Base-by-base conservation (phyloP, 2,329 filamentous ascomycete species). In the Sordariomycetes sp. region DNA sequence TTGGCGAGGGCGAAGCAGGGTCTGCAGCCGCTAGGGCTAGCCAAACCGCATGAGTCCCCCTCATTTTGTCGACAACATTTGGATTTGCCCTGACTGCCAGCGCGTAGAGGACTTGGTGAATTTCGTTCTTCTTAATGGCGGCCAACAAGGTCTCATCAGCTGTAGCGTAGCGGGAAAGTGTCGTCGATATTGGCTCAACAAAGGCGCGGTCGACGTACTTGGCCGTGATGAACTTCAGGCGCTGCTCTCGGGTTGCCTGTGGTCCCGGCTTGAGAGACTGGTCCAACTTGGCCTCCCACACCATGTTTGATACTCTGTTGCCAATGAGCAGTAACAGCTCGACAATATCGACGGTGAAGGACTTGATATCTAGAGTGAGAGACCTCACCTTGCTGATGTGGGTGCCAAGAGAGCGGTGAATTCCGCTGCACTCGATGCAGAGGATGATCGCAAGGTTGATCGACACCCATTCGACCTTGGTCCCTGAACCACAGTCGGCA, bases 311-410 rank as follows among this genome's bases (percentile, higher is more conserved):
- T 33, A 95, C 79, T 33, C 88, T 78, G 55, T 98, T 98, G 41
- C 93, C 93, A 42, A 98, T 79, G 38, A 90, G 79, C 38, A 95
- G 68, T 27, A 98, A 71, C 31, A 98, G 72, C 53, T 98, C 93
- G 55, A 98, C 83, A 54, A 96, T 94, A 65, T 98, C 93, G 47
- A 85, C 82, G 4, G 92, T 96, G 56, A 98, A 98, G 0, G 88
- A 95, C 35, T 85, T 88, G 45, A 93, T 93, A 53, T 98, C 92
- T 27, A 98, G 71, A 0, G 92, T 98, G 27, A 98, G 71, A 10
- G 92, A 96, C 35, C 92, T 83, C 26, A 98, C 79, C 63, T 98
- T 98, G 58, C 87, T 94, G 51, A 98, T 95, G 57, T 98, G 92
- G 2, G 92, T 98, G 10, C 92, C 92, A 4, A 98, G 71, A 2